phyloP scores from a whole-genome alignment of 2,329 filamentous ascomycete genomes.

The Cladosporium oxysporum region DNA sequence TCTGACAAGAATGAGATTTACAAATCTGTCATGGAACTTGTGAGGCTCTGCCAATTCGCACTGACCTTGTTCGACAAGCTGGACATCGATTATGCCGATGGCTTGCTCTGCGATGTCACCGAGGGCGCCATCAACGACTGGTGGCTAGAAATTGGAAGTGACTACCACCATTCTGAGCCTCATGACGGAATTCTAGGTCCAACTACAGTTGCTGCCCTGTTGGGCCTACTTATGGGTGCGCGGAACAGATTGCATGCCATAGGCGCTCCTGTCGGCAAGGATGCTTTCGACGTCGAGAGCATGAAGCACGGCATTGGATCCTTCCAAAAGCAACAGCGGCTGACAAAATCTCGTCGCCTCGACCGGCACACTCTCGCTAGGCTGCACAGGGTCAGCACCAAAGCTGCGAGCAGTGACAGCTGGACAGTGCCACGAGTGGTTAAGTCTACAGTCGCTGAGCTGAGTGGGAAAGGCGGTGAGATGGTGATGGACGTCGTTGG shows the following conservation, averaged over 20 bases:
- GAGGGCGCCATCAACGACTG: slow-evolving; percentile 88
- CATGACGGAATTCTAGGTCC: slow-evolving; percentile 90
- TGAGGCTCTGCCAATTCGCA: slow-evolving; percentile 88
- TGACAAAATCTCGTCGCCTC: slow-evolving; percentile 74
- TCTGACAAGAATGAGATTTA: slow-evolving; percentile 79
- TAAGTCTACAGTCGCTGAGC: slow-evolving; percentile 90
- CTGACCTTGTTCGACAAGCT: slow-evolving; percentile 85
- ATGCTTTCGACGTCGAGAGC: slow-evolving; percentile 81
- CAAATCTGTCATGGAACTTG: slow-evolving; percentile 79
- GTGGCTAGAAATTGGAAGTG: slow-evolving; percentile 92
- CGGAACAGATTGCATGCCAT: slow-evolving; percentile 84
- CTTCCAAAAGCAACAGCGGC: slow-evolving; percentile 87
- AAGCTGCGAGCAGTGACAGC: slow-evolving; percentile 82
- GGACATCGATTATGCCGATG: slow-evolving; percentile 86
- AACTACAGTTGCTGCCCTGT: slow-evolving; percentile 81
- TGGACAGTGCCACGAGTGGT: slow-evolving; percentile 94
- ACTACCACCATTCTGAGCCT: slow-evolving; percentile 90
- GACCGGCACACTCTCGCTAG: slow-evolving; percentile 81
- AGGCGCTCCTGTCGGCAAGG: slow-evolving; percentile 82
- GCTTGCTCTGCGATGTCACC: slow-evolving; percentile 87
- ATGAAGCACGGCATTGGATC: slow-evolving; percentile 82
- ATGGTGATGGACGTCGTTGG: slow-evolving; percentile 95
- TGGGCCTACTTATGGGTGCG: slow-evolving; percentile 87
- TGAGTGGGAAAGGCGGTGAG: slow-evolving; percentile 90
- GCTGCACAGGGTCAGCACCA: slow-evolving; percentile 81